Conservation (phyloP, 192 early-diverging fungal genomes). For the Spizellomyces punctatus region DNA sequence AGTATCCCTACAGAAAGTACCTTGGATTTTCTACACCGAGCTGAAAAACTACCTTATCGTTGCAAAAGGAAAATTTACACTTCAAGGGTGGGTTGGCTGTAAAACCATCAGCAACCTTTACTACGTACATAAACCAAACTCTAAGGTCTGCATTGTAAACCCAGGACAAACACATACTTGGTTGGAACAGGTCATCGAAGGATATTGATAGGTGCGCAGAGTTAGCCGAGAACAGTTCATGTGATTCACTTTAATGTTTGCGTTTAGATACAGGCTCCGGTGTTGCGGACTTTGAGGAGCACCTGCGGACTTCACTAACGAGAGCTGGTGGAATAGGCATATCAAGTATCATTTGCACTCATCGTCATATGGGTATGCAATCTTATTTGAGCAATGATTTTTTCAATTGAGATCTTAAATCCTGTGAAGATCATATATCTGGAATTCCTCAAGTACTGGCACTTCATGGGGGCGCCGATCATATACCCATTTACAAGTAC, state of each 20-base stretch:
- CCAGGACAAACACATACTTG: slow-evolving; percentile 80
- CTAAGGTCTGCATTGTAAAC: background rate
- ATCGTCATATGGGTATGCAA: slow-evolving; percentile 60
- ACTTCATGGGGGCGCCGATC: background rate
- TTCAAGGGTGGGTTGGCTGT: slow-evolving; percentile 20
- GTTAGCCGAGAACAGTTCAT: too few relatives aligned
- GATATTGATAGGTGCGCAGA: slow-evolving; percentile 64
- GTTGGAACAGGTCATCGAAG: slow-evolving; percentile 67
- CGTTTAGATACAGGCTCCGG: slow-evolving; percentile 44
- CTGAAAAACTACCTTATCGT: too few relatives aligned
- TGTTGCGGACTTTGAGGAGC: slow-evolving; percentile 59
- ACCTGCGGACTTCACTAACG: background rate
- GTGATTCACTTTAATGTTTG: too few relatives aligned
- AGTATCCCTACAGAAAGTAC: too few relatives aligned
- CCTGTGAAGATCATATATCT: slow-evolving; percentile 66
- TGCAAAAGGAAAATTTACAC: slow-evolving; percentile 11
- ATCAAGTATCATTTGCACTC: slow-evolving; percentile 74
- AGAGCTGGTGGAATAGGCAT: slow-evolving; percentile 1
- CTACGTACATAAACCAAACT: background rate
- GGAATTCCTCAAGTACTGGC: slow-evolving; percentile 50
- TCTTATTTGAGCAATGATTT: background rate
- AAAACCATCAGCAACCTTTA: background rate
- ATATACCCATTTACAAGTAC: slow-evolving; percentile 2
- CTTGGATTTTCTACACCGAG: too few relatives aligned
- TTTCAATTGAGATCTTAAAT: background rate